Evolutionary conservation across 106 monocot genomes (phyloP), one percentile per base, ranked within the genome.

Genomic region (Allium cepa): DNA sequence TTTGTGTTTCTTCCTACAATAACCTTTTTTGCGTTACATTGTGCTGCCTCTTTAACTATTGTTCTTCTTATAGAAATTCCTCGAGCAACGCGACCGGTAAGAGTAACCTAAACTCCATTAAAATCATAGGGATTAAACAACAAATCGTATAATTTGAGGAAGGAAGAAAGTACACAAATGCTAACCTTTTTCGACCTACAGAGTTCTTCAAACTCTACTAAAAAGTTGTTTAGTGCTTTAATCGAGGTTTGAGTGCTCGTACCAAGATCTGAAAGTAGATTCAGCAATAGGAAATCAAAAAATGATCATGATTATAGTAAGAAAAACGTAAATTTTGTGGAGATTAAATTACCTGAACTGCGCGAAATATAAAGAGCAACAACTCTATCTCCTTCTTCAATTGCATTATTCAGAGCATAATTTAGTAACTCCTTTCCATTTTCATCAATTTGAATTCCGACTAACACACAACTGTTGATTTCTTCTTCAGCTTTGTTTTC

Each of bases 401-500:
- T 79, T 13, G 77, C 62, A 22, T 78, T 80, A 17, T 51, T 66
- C 36, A 97, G 72, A 51, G 80, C 77, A 83, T 84, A 92, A 36
- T 78, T 56, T n/a, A 97, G 86, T 70, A 97, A 71, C 10, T 97
- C 86, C 27, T 78, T 78, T 28, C 86, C 92, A 69, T 78, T 78
- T 49, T 63, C 75, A 69, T 89, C 82, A 64, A 92, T 65, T 52
- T 76, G 84, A 15, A 89, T 57, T 10, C 84, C 89, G 17, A 97
- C 84, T 14, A 97, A 11, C 53, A 12, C 53, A 55, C 53, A 55
- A 55, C 53, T 55, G 7, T 55, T 11, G 53, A 55, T 36, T 36
- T 1, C 36, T 3, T 36, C 36, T 36, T 36, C 36, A 36, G 3
- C 36, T 36, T 36, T 36, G 36, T 5, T 36, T 36, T 36, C 36